Percentiles rank a stretch among this genome's conserved stretches.
These are phyloP conservation scores for Malus hybrid DNA, from an alignment of 331 rosid species.

Conservation along the genomic window DNA sequence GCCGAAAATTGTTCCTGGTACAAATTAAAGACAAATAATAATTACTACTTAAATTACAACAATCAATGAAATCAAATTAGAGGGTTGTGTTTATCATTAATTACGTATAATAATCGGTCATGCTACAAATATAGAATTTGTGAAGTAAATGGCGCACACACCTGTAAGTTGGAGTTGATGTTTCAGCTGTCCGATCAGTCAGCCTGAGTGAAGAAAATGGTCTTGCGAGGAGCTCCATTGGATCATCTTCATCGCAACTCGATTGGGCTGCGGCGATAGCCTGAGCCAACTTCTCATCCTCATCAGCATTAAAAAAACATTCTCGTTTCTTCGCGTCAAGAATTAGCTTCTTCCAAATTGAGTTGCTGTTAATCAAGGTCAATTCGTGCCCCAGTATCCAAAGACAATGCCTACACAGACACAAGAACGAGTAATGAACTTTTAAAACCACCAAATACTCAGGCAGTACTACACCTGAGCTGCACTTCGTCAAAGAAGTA, in stretches of 20 bases:
- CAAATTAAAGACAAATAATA: too few relatives aligned
- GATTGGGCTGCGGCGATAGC: conserved; percentile 12
- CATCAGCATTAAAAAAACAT: conserved; percentile 34
- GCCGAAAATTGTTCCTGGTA: too few relatives aligned
- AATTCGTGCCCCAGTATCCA: conserved; percentile 47
- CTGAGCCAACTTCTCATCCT: conserved; percentile 22
- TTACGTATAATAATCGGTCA: too few relatives aligned
- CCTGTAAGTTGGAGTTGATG: not conserved
- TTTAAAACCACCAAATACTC: not conserved
- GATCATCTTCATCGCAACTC: conserved; percentile 14
- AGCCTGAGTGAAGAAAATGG: conserved; percentile 11
- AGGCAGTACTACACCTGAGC: not conserved
- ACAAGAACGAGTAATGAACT: too few relatives aligned
- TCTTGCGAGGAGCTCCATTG: conserved; percentile 10
- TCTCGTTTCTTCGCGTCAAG: conserved; percentile 28
- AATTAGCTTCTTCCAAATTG: conserved; percentile 40
- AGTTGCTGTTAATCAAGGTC: conserved; percentile 30
- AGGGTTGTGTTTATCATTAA: not conserved
- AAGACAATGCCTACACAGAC: conserved; percentile 34
- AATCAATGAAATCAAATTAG: not conserved
- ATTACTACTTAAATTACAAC: not conserved
- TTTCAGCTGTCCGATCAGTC: not conserved
- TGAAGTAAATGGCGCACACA: not conserved
- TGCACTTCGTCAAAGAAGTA: not conserved
- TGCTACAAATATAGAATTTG: too few relatives aligned